phyloP scores from a whole-genome alignment of 306 rosid genomes.

The Vachellia pachyceras region DNA sequence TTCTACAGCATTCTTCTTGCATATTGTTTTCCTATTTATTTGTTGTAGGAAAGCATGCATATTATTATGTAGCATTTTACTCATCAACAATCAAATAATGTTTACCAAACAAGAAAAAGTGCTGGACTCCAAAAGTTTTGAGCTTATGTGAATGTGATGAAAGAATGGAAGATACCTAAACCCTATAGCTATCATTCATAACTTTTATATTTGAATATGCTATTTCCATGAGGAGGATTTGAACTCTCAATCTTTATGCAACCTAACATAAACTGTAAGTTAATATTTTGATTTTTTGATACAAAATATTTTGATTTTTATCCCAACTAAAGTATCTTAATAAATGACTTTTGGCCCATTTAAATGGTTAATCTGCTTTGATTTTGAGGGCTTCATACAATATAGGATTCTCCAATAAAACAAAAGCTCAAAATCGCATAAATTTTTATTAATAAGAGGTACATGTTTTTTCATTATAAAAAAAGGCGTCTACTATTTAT shows the following conservation, averaged over 20 bases:
- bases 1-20: constrained; percentile 3
- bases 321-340: not conserved
- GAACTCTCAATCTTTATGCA: too few species aligned
- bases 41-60: constrained; percentile 51
- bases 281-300: too few species aligned
- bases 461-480: too few species aligned
- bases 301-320: not conserved
- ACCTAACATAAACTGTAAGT: not conserved
- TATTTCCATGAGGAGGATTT: too few species aligned
- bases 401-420: not conserved
- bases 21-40: constrained; percentile 49
- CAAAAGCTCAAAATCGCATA: too few species aligned
- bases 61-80: constrained; percentile 20
- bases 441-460: too few species aligned
- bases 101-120: constrained; percentile 31
- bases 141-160: too few species aligned
- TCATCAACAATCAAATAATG: constrained; percentile 24
- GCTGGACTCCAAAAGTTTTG: constrained; percentile 17
- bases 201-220: too few species aligned
- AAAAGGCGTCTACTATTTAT: too few species aligned
- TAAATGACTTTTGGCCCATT: not conserved
- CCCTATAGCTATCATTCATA: too few species aligned
- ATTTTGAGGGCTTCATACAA: not conserved
- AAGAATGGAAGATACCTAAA: too few species aligned
- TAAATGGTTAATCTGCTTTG: not conserved